Evolutionary conservation across 2,329 filamentous ascomycete species (phyloP).

Genomic region (Exophiala oligosperma): DNA sequence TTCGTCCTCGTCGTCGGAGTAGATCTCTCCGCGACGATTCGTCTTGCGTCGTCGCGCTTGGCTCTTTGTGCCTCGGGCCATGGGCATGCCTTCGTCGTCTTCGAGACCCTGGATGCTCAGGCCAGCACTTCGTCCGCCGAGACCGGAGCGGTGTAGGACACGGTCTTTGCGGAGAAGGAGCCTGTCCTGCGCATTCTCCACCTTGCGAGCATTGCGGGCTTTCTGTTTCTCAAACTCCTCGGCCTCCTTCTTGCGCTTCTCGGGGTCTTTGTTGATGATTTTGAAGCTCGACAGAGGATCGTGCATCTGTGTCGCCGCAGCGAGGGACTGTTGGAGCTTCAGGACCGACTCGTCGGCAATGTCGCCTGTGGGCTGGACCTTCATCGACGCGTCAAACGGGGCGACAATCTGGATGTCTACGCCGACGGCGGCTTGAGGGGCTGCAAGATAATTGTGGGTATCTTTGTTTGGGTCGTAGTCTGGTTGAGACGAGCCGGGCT

Average conservation of each 20-base stretch:
- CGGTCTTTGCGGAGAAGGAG: slow-evolving; percentile 53
- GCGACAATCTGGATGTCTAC: slow-evolving; percentile 61
- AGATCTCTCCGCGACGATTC: slow-evolving; percentile 49
- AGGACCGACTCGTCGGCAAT: slow-evolving; percentile 62
- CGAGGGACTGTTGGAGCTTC: slow-evolving; percentile 61
- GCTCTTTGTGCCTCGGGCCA: slow-evolving; percentile 36
- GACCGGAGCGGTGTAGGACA: slow-evolving; percentile 49
- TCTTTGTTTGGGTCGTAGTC: slow-evolving; percentile 58
- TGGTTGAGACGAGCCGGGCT: slow-evolving; percentile 10
- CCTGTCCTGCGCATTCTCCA: slow-evolving; percentile 56
- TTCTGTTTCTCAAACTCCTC: slow-evolving; percentile 62
- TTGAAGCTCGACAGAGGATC: slow-evolving; percentile 35
- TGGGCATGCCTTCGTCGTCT: slow-evolving; percentile 53
- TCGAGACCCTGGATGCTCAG: slow-evolving; percentile 59
- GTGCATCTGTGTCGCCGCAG: slow-evolving; percentile 57
- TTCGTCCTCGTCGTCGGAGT: slow-evolving; percentile 51
- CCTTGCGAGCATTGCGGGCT: slow-evolving; percentile 53
- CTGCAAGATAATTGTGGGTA: slow-evolving; percentile 64
- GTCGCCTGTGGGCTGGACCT: slow-evolving; percentile 56
- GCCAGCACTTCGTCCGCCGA: slow-evolving; percentile 45
- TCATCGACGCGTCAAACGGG: slow-evolving; percentile 62
- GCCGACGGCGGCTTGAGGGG: slow-evolving; percentile 55
- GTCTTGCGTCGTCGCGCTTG: slow-evolving; percentile 38
- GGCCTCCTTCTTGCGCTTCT: slow-evolving; percentile 59
- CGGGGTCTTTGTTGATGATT: slow-evolving; percentile 60